Evolutionary conservation across 2,329 filamentous ascomycete genomes (phyloP).

Genomic region (Arthrobotrys conoides): DNA sequence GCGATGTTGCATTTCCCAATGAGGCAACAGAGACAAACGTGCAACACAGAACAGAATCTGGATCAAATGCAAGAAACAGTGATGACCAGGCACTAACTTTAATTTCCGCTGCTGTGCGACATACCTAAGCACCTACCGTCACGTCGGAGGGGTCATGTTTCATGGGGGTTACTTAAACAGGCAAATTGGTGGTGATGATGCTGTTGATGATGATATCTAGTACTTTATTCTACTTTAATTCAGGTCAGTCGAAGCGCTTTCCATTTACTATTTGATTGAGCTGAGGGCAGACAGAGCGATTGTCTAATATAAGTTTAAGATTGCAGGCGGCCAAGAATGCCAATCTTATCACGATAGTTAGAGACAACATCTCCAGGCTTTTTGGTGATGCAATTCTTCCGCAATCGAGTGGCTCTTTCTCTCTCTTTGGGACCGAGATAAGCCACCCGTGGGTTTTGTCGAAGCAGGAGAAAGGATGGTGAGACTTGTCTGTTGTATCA

Average conservation of each 20-base stretch:
- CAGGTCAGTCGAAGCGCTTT: constrained; percentile 31
- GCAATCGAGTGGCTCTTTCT: constrained; percentile 42
- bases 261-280: constrained; percentile 13
- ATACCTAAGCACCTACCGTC: too few relatives aligned
- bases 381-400: constrained; percentile 56
- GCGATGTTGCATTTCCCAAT: constrained; percentile 49
- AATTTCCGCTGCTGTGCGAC: constrained; percentile 57
- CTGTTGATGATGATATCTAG: background rate
- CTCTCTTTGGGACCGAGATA: constrained; percentile 29
- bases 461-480: constrained; percentile 41
- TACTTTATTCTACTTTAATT: too few relatives aligned
- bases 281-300: background rate
- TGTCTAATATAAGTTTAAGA: constrained; percentile 46
- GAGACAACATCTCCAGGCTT: constrained; percentile 29
- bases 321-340: constrained; percentile 32
- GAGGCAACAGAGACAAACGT: constrained; percentile 8
- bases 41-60: constrained; percentile 23
- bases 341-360: constrained; percentile 49
- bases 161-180: background rate
- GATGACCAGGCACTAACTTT: constrained; percentile 30
- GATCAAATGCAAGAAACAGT: constrained; percentile 5
- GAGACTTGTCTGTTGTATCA: constrained; percentile 43
- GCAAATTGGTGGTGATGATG: background rate
- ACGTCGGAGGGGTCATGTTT: background rate
- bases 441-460: constrained; percentile 19